These are phyloP conservation scores for Ophiocordyceps sinensis DNA, from an alignment of 2,329 filamentous ascomycete species.

Conservation along the genomic window DNA sequence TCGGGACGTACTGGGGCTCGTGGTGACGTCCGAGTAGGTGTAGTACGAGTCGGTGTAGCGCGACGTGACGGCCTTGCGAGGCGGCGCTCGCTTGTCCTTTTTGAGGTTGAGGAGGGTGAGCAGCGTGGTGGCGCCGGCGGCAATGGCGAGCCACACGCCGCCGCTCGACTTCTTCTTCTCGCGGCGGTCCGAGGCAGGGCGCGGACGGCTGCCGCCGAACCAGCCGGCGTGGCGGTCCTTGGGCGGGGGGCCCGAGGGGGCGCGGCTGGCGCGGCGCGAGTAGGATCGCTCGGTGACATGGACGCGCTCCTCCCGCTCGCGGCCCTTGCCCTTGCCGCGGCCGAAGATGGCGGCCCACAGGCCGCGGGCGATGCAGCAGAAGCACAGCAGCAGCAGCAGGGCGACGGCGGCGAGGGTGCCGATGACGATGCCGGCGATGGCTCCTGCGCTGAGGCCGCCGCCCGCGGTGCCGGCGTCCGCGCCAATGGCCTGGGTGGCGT, in stretches of 20 bases:
- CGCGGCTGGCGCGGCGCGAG: conserved; percentile 29
- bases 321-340: conserved; percentile 23
- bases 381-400: conserved; percentile 55
- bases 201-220: conserved; percentile 30
- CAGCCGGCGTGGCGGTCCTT: conserved; percentile 42
- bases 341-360: conserved; percentile 52
- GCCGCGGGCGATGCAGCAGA: conserved; percentile 55
- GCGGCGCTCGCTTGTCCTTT: conserved; percentile 32
- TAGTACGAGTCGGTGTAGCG: conserved; percentile 39
- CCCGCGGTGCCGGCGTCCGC: conserved; percentile 21
- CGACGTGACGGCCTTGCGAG: conserved; percentile 20
- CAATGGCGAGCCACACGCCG: conserved; percentile 37
- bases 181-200: conserved; percentile 24
- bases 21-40: conserved; percentile 31
- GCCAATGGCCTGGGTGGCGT: conserved; percentile 24
- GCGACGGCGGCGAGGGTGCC: conserved; percentile 53
- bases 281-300: conserved; percentile 43
- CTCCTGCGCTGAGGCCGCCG: conserved; percentile 48
- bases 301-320: conserved; percentile 42
- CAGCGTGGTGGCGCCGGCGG: conserved; percentile 34
- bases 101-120: conserved; percentile 39
- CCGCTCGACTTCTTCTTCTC: conserved; percentile 37
- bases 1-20: conserved; percentile 33
- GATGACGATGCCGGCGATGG: conserved; percentile 70
- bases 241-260: conserved; percentile 25